A percentile compares a stretch with the other conserved stretches of the same genome.
These are phyloP conservation scores for Mycena galopus DNA, from an alignment of 768 basidiomycete species.

Conservation along the genomic window DNA sequence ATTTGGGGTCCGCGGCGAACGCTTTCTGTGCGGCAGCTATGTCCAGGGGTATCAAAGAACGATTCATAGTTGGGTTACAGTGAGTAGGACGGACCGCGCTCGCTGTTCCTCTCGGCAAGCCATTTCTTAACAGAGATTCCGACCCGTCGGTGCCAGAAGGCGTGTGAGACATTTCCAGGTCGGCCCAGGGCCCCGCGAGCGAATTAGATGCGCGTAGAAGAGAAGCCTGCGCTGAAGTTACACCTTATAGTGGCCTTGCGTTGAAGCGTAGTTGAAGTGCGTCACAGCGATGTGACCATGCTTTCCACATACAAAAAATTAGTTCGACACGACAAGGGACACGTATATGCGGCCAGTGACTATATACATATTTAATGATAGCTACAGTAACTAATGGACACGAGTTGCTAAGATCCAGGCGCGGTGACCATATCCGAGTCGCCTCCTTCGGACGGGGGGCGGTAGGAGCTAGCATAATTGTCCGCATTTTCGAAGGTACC, in stretches of 20 bases:
- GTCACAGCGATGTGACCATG: not conserved
- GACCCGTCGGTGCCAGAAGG: conserved; percentile 47
- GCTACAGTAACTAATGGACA: conserved; percentile 15
- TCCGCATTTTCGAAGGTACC: conserved; percentile 76
- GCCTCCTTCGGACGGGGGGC: conserved; percentile 63
- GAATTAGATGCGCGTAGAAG: conserved; percentile 28
- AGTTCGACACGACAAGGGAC: not conserved
- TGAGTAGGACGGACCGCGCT: conserved; percentile 59
- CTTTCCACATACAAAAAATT: not conserved
- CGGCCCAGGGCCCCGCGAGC: conserved; percentile 31
- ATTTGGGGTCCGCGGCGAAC: conserved; percentile 89
- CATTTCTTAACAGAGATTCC: conserved; percentile 52
- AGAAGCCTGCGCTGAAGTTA: conserved; percentile 20
- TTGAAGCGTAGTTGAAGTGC: conserved; percentile 18
- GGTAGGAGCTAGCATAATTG: conserved; percentile 57
- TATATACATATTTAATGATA: conserved; percentile 16
- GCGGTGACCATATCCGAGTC: conserved; percentile 59
- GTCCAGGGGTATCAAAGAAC: conserved; percentile 8
- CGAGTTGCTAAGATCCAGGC: conserved; percentile 41
- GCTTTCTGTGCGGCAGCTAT: conserved; percentile 65
- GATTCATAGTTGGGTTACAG: conserved; percentile 9
- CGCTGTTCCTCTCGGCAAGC: conserved; percentile 59
- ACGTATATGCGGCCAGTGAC: conserved; percentile 6
- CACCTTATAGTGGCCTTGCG: not conserved
- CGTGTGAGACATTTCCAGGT: conserved; percentile 26